Evolutionary conservation across 2,329 filamentous ascomycete genomes (phyloP).

Genomic region (Immersiporthe knoxdaviesiana): DNA sequence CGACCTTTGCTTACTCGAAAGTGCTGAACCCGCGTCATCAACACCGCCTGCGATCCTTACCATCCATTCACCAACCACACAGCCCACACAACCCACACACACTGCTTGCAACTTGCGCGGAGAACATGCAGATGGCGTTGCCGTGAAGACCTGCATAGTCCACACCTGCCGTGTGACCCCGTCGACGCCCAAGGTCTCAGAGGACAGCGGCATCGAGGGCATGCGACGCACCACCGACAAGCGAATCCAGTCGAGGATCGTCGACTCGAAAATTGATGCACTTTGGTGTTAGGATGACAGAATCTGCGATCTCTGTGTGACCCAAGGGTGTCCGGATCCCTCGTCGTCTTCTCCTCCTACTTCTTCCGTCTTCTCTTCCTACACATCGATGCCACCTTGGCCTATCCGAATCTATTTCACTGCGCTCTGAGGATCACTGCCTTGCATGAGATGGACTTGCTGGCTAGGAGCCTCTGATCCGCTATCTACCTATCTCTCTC

Average conservation of each 20-base stretch:
- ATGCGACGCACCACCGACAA: background rate
- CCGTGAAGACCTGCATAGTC: conserved; percentile 2
- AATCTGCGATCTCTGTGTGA: background rate
- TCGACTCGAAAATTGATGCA: background rate
- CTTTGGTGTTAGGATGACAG: background rate
- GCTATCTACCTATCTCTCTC: background rate
- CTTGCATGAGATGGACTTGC: background rate
- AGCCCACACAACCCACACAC: background rate
- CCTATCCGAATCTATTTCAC: too few relatives aligned
- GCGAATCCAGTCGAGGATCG: background rate
- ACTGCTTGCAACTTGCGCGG: background rate
- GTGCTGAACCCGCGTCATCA: background rate
- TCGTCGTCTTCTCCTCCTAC: background rate
- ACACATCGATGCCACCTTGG: background rate
- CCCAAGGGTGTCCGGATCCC: background rate
- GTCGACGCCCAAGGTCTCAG: background rate
- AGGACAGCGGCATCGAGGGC: background rate
- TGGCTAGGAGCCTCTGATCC: background rate
- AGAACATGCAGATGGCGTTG: conserved; percentile 3
- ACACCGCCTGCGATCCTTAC: background rate
- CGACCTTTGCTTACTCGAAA: background rate
- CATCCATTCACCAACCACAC: background rate
- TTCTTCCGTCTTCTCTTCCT: background rate
- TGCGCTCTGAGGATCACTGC: background rate
- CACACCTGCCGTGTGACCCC: conserved; percentile 5